Base-by-base conservation (phyloP, 139 green algal species). In the Micractinium conductrix region DNA sequence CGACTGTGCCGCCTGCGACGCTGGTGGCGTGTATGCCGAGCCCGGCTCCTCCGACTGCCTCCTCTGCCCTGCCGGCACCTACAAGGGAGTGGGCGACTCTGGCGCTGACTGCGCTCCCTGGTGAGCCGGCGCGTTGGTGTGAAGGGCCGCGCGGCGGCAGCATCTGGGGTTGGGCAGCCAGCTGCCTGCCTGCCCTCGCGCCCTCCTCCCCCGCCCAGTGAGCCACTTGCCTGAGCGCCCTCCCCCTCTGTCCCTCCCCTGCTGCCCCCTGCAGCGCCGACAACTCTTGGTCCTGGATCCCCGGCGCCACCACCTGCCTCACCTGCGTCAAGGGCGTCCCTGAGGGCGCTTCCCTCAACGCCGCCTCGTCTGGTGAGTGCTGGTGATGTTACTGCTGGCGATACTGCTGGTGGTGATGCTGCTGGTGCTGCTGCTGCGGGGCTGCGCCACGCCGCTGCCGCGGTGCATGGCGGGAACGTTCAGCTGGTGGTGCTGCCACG, bases 41-140 rank as follows among this genome's bases (percentile, higher is more conserved):
- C 53, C 19, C 38, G 74, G 74, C 53, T 55, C 9, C 38, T 71
- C 74, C 22, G 37, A 71, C 74, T 81, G 74, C 74, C 50, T 71
- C 24, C 74, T 60, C 74, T 81, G 74, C 74, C 50, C 74, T 35
- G 58, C 72, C 17, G 72, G 72, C 72, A 40, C 26, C 22, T 79
- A 65, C 44, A 5, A 40, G 43, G 16, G 12, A 16, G 33, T 16
- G 53, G 7, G 9, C 4, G 6, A 1, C 28, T 24, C 5, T 6
- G 24, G 12, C 50, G 50, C 19, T 2, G 7, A 58, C 4, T 81
- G 74, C 74, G 70, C 50, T 5, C 21, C 26, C 62, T 69, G 62
- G 62, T 69, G 62, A 38, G 62, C 28, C 48, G 48, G 12, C 10
- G 48, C 21, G 55, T 16, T 58, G 48, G 48, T 58, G 48, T 58